Evolutionary conservation across 2,329 filamentous ascomycete species (phyloP).

Genomic region (Dactylonectria estremocensis): DNA sequence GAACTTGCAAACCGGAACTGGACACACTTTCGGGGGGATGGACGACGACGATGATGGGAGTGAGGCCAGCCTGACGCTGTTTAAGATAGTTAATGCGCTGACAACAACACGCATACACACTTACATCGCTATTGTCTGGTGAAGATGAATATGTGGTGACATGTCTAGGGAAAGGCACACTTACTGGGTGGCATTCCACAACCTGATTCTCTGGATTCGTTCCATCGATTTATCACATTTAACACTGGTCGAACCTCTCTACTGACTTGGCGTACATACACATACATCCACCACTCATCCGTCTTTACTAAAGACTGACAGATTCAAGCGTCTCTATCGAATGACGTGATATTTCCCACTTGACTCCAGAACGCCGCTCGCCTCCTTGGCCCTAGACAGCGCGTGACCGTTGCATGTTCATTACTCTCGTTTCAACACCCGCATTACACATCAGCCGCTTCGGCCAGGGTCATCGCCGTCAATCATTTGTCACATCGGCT

Average conservation of each 20-base stretch:
- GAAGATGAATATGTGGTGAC: background rate
- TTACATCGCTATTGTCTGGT: no score
- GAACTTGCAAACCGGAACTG: conserved; percentile 31
- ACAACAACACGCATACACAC: conserved; percentile 10
- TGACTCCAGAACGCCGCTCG: conserved; percentile 25
- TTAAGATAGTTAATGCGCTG: conserved; percentile 27
- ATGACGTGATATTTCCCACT: conserved; percentile 27
- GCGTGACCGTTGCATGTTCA: conserved; percentile 27
- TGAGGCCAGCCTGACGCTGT: conserved; percentile 20
- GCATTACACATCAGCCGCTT: conserved; percentile 36
- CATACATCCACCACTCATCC: background rate
- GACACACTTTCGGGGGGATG: conserved; percentile 26
- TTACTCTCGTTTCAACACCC: conserved; percentile 28
- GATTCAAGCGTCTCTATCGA: conserved; percentile 9
- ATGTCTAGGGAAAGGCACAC: background rate
- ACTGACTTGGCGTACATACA: background rate
- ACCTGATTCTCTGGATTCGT: background rate
- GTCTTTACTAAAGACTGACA: background rate
- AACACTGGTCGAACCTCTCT: background rate
- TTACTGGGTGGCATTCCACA: no score
- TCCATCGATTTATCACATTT: background rate
- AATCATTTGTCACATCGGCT: background rate
- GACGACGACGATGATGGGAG: conserved; percentile 23
- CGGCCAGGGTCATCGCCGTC: background rate
- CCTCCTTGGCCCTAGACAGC: conserved; percentile 9